These are phyloP conservation scores for Hypomyces rosellus DNA, from an alignment of 2,329 filamentous ascomycete species.

Conservation along the genomic window DNA sequence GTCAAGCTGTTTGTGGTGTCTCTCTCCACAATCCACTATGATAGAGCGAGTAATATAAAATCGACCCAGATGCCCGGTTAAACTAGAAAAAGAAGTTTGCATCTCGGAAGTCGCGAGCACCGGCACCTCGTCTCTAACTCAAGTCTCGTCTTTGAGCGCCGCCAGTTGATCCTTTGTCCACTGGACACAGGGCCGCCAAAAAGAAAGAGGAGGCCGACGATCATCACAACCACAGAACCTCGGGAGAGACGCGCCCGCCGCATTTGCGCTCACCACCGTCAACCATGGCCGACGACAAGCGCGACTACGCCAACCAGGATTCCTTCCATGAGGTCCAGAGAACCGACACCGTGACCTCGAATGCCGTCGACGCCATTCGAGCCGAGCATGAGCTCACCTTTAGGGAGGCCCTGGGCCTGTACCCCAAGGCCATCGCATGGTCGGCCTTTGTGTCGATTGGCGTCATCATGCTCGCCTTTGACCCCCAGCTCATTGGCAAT, in stretches of 20 bases:
- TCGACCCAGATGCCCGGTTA: too few species aligned
- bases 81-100: too few species aligned
- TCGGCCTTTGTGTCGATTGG: constrained; percentile 53
- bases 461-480: constrained; percentile 58
- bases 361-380: constrained; percentile 30
- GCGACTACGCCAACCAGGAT: constrained; percentile 2
- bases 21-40: neutral
- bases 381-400: constrained; percentile 36
- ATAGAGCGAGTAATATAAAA: too few species aligned
- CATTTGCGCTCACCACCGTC: neutral
- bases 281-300: constrained; percentile 6
- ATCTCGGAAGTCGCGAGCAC: too few species aligned
- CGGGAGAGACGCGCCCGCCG: too few species aligned
- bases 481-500: constrained; percentile 58
- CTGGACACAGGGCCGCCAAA: too few species aligned
- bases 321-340: constrained; percentile 1
- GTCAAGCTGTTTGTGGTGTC: neutral
- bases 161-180: neutral
- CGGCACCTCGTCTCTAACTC: neutral
- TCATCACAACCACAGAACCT: too few species aligned
- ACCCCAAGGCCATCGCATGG: constrained; percentile 45
- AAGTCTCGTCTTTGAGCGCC: neutral
- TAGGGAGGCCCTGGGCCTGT: constrained; percentile 33
- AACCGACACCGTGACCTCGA: neutral
- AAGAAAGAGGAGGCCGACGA: too few species aligned